These are phyloP conservation scores for Hebeloma cylindrosporum DNA, from an alignment of 768 basidiomycete species.

Conservation along the genomic window DNA sequence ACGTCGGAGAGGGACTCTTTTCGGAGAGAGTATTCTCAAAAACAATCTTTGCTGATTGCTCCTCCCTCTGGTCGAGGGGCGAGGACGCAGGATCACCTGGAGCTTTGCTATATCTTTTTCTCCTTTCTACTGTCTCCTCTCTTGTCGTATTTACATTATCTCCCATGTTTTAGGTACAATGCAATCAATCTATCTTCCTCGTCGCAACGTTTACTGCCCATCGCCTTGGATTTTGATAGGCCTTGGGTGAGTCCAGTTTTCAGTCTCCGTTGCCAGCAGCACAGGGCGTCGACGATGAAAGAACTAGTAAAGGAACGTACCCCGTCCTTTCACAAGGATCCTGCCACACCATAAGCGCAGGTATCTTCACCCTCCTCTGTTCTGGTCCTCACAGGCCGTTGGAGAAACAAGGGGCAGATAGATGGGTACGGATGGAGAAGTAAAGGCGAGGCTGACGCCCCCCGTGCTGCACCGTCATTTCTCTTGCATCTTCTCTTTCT, in stretches of 20 bases:
- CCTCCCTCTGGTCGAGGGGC: slow-evolving; percentile 87
- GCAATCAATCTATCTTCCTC: too few relatives aligned
- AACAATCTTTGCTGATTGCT: slow-evolving; percentile 92
- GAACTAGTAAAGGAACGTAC: slow-evolving; percentile 89
- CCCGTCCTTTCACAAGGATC: slow-evolving; percentile 42
- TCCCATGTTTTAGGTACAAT: slow-evolving; percentile 20
- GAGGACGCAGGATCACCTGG: slow-evolving; percentile 94
- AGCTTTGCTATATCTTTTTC: slow-evolving; percentile 57
- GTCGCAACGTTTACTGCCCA: too few relatives aligned
- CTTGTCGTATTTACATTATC: slow-evolving; percentile 2
- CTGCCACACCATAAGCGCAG: slow-evolving; percentile 19
- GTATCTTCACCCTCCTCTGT: too few relatives aligned
- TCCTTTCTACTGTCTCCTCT: slow-evolving; percentile 15
- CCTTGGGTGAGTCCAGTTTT: slow-evolving; percentile 29
- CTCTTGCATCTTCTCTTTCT: background rate
- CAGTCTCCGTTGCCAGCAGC: slow-evolving; percentile 12
- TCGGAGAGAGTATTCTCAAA: slow-evolving; percentile 59
- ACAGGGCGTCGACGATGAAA: slow-evolving; percentile 61
- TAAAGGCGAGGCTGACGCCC: slow-evolving; percentile 89
- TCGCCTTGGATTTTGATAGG: too few relatives aligned
- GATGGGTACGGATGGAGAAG: slow-evolving; percentile 74
- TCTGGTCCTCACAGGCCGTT: too few relatives aligned
- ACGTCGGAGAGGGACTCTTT: slow-evolving; percentile 65
- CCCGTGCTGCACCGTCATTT: slow-evolving; percentile 5
- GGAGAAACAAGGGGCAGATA: slow-evolving; percentile 28